A percentile compares a stretch with the other conserved stretches of the same genome.
These are phyloP conservation scores for Micractinium conductrix DNA, from an alignment of 139 green algal genomes.

Conservation along the genomic window DNA sequence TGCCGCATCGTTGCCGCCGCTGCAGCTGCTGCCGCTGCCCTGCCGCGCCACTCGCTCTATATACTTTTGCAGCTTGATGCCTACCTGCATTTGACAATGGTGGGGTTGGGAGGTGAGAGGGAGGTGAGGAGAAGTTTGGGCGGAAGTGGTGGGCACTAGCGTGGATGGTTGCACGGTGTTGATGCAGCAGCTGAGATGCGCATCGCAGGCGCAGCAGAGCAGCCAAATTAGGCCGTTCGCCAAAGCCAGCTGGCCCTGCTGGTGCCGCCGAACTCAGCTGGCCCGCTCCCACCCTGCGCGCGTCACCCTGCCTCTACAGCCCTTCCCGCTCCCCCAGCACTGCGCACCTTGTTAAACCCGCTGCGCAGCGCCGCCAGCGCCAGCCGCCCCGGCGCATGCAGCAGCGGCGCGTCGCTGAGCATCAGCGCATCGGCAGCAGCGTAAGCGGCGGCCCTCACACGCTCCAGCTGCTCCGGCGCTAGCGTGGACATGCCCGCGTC, in stretches of 20 bases:
- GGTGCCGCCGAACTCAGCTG: no score
- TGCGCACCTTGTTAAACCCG: constrained; percentile 48
- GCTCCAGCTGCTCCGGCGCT: constrained; percentile 23
- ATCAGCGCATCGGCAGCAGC: constrained; percentile 69
- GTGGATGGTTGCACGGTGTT: no score
- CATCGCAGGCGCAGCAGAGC: no score
- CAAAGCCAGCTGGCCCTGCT: no score
- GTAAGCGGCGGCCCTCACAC: constrained; percentile 14
- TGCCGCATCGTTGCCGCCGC: neutral
- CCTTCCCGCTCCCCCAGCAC: neutral
- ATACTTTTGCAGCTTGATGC: constrained; percentile 17
- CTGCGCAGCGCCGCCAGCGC: constrained; percentile 60
- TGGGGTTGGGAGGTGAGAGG: no score
- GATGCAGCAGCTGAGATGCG: no score
- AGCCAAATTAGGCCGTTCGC: no score
- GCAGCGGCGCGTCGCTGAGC: constrained; percentile 79
- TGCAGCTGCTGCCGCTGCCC: constrained; percentile 2
- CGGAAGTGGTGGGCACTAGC: neutral
- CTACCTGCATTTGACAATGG: constrained; percentile 1
- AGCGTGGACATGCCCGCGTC: neutral
- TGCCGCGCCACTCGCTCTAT: neutral
- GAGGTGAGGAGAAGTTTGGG: no score
- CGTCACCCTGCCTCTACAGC: no score
- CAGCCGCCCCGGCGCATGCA: constrained; percentile 68
- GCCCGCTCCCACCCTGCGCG: no score